Evolutionary conservation across 768 basidiomycete species (phyloP), one percentile per base, ranked within the genome.

Genomic region (Chlorophyllum brunneum): DNA sequence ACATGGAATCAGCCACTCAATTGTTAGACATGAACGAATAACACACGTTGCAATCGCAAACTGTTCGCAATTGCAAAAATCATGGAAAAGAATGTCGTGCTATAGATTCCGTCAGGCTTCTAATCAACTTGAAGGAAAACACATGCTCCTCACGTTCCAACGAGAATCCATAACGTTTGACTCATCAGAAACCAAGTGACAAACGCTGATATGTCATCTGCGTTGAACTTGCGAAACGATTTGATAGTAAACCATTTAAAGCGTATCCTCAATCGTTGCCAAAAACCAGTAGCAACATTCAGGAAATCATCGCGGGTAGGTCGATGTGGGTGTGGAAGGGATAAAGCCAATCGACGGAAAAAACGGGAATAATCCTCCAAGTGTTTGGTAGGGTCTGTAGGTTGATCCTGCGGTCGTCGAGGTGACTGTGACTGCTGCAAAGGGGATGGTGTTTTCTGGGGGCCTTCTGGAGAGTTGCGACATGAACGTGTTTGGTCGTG

Each of bases 221-320:
- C 87, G 59, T 97, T 94, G 70, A 95, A 99, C 62, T 82, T 86
- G 41, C 95, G 82, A 71, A 97, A 99, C 3, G 91, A 92, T 56
- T 91, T 79, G 60, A 98, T 95, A 9, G 92, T 92, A 58, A 94
- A 88, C 97, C 97, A 99, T 65, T 93, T 93, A 73, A 98, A 92
- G n/a, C 92, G 81, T 59, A 98, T 88, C 18, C 86, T 80, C 20
- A 88, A 67, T 2, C 97, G 83, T 58, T 95, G 81, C 85, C 93
- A 93, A 65, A 95, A 94, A n/a, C 86, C 85, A 26, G 79, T 88
- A 3, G 95, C 86, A 3, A 92, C 86, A 16, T 80, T 82, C 30
- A 98, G 77, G 54, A 98, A 85, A 63, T 98, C 92, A 39, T 97
- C 94, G 37, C 86, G 82, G 0, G 92, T 90, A 0, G 94, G 95